phyloP scores from a whole-genome alignment of 192 early-diverging fungal species.

The Entomortierella parvispora region DNA sequence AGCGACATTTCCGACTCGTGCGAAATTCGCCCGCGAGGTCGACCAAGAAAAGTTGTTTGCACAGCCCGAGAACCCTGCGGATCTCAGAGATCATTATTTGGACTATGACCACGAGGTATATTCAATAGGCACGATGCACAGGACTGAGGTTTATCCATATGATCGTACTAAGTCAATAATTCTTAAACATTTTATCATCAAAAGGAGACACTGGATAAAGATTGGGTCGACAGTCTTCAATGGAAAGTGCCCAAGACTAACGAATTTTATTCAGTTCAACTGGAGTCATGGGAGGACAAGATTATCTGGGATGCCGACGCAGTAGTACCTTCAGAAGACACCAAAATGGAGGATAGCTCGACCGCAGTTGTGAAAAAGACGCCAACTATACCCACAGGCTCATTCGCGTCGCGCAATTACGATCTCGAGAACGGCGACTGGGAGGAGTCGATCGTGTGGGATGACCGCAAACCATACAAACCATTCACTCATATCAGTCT shows the following conservation, averaged over 20 bases:
- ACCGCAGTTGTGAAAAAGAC: background rate
- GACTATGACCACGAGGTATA: slow-evolving; percentile 38
- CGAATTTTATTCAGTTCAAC: slow-evolving; percentile 73
- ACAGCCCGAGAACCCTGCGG: slow-evolving; percentile 25
- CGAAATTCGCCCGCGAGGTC: slow-evolving; percentile 14
- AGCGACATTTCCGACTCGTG: slow-evolving; percentile 28
- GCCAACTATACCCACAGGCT: slow-evolving; percentile 2
- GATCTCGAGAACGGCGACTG: slow-evolving; percentile 76
- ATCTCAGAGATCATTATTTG: slow-evolving; percentile 3
- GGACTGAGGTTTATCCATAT: too few relatives aligned
- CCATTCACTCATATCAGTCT: slow-evolving; percentile 66
- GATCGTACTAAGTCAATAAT: too few relatives aligned
- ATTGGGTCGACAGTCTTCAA: slow-evolving; percentile 31
- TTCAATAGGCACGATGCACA: too few relatives aligned
- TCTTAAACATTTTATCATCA: background rate
- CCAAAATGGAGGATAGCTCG: background rate
- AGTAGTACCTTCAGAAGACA: slow-evolving; percentile 43
- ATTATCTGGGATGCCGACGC: slow-evolving; percentile 76
- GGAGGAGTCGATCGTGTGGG: slow-evolving; percentile 86
- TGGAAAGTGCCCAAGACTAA: slow-evolving; percentile 51
- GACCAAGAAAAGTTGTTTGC: slow-evolving; percentile 34
- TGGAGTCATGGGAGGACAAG: slow-evolving; percentile 86
- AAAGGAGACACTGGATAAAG: slow-evolving; percentile 28
- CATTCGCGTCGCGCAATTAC: slow-evolving; percentile 59
- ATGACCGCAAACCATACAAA: slow-evolving; percentile 64